Evolutionary conservation across 345 rosid species (phyloP).

Genomic region (Cardamine occulta): DNA sequence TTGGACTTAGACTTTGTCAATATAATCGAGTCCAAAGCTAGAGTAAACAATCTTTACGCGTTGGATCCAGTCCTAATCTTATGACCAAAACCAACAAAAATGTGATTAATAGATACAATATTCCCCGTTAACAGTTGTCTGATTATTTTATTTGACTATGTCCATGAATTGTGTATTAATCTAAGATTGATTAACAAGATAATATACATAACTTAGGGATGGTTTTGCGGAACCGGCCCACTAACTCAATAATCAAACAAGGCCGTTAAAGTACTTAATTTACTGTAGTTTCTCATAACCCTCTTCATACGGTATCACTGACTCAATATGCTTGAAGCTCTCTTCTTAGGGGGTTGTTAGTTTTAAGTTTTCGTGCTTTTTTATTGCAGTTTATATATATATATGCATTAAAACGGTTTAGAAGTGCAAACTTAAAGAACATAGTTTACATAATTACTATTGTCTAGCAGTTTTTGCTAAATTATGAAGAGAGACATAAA

Average conservation of each 20-base stretch:
- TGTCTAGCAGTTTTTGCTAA: too few relatives aligned
- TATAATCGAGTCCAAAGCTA: background rate
- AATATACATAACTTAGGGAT: background rate
- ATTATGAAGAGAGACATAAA: too few relatives aligned
- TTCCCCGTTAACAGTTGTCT: background rate
- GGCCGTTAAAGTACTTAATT: background rate
- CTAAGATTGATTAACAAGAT: background rate
- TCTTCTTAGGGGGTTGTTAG: background rate
- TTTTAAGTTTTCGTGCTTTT: background rate
- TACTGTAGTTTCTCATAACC: background rate
- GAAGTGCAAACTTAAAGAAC: too few relatives aligned
- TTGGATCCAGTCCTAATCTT: background rate
- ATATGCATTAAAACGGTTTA: too few relatives aligned
- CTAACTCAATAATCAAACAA: slow-evolving; percentile 3
- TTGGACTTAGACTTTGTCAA: slow-evolving; percentile 12
- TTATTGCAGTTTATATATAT: too few relatives aligned
- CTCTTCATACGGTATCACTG: slow-evolving; percentile 2
- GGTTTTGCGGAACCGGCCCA: slow-evolving; percentile 18
- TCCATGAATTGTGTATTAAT: background rate
- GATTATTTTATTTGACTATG: slow-evolving; percentile 5
- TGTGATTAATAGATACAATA: slow-evolving; percentile 1
- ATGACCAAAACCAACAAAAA: slow-evolving; percentile 6
- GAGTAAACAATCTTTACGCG: background rate
- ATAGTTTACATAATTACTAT: too few relatives aligned
- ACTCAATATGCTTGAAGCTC: slow-evolving; percentile 17